These are phyloP conservation scores for Cardamine occulta DNA, from an alignment of 345 rosid species.

Conservation along the genomic window DNA sequence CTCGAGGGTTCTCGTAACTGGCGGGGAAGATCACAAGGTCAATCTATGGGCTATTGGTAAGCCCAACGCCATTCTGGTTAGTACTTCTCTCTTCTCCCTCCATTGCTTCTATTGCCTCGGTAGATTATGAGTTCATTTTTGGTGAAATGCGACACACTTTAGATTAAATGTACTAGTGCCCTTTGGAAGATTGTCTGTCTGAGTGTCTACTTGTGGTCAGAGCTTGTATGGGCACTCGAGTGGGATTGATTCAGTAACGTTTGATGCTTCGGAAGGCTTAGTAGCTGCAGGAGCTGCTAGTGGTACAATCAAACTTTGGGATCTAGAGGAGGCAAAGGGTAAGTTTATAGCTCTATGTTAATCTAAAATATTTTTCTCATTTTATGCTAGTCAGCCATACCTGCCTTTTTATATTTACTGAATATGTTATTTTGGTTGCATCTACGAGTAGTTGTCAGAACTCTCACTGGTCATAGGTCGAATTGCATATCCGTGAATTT, in stretches of 20 bases:
- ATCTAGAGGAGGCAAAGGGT: slow-evolving; percentile 97
- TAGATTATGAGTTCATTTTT: slow-evolving; percentile 6
- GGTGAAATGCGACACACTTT: background rate
- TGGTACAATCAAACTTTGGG: slow-evolving; percentile 98
- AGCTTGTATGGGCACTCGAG: slow-evolving; percentile 95
- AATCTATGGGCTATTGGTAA: slow-evolving; percentile 99
- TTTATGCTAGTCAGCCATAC: background rate
- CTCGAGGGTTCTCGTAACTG: slow-evolving; percentile 93
- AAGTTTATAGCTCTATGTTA: slow-evolving; percentile 43
- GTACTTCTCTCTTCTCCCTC: slow-evolving; percentile 43
- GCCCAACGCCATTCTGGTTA: slow-evolving; percentile 94
- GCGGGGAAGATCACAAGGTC: slow-evolving; percentile 98
- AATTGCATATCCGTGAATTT: slow-evolving; percentile 92
- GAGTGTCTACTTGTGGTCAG: slow-evolving; percentile 49
- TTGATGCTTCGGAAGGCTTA: slow-evolving; percentile 86
- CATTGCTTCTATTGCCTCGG: slow-evolving; percentile 1
- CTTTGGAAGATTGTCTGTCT: slow-evolving; percentile 10
- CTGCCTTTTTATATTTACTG: background rate
- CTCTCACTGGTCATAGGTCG: slow-evolving; percentile 96
- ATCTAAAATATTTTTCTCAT: background rate
- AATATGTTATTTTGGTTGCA: slow-evolving; percentile 21
- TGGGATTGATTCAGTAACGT: slow-evolving; percentile 93
- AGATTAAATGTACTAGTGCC: slow-evolving; percentile 1
- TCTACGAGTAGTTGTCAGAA: slow-evolving; percentile 73
- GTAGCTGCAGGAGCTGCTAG: slow-evolving; percentile 99